Base-by-base conservation (phyloP, 352 stramenopile species). In the Pilasporangium apinafurcum region DNA sequence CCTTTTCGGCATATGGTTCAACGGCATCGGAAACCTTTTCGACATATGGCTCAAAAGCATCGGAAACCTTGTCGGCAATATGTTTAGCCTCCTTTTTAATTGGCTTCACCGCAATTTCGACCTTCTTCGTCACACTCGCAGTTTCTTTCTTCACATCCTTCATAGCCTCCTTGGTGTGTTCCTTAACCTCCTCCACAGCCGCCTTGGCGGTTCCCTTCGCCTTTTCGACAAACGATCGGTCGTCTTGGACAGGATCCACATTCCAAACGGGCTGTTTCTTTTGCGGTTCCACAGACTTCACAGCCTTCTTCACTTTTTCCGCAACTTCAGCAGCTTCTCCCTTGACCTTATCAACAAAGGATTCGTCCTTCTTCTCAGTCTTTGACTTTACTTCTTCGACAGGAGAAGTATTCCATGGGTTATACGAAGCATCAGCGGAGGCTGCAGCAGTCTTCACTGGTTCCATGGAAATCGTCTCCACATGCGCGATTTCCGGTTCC, bases 391-490 rank as follows among this genome's bases (percentile, higher is more conserved):
- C 48, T 6, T 66, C 42, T 47, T 63, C 42, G 18, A 59, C 52
- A 35, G 63, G 56, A 8, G 54, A 16, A 8, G 56, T 39, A 38
- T 68, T 83, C 72, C 68, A 83, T 22, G 66, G 59, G 50, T 51
- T 57, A 40, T 48, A 38, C n/a, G n/a, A n/a, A n/a, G n/a, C n/a
- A n/a, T n/a, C n/a, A 14, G 14, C 17, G 3, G 43, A 31, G 9
- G 42, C 20, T 38, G 20, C 33, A 9, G 33, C 16, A 16, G 20
- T 20, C 33, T 16, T 3, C 16, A 38, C 33, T 20, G 33, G 33
- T 18, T 38, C 33, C 33, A 13, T 9, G 33, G 14, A 8, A 2
- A 10, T 8, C n/a, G 29, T 18, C 5, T 35, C n/a, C n/a, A n/a
- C n/a, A n/a, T n/a, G n/a, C 5, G 24, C n/a, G 17, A 30, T 20